Percentiles rank a stretch among this genome's conserved stretches.
These are phyloP conservation scores for Penicillium sp. DNA, from an alignment of 2,329 filamentous ascomycete species.

Conservation along the genomic window DNA sequence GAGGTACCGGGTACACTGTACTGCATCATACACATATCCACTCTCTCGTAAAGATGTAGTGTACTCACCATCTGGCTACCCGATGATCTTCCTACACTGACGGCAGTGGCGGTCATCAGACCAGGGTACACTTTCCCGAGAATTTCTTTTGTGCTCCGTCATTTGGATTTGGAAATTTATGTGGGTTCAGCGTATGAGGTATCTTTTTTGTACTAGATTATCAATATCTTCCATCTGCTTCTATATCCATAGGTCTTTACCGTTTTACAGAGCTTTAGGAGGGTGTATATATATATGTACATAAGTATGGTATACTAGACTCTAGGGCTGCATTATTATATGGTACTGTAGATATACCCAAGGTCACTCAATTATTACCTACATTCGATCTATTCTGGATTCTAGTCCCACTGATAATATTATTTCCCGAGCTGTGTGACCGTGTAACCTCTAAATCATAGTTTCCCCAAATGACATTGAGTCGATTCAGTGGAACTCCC, in stretches of 20 bases:
- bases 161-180: neutral
- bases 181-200: neutral
- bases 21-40: conserved; percentile 6
- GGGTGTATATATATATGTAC: neutral
- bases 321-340: neutral
- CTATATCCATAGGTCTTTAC: neutral
- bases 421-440: neutral
- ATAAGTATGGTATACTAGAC: neutral
- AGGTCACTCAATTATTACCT: neutral
- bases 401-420: neutral
- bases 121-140: conserved; percentile 13
- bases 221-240: conserved; percentile 23
- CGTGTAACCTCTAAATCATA: neutral
- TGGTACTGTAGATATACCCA: neutral
- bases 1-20: conserved; percentile 14
- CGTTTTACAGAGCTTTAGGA: neutral
- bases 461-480: conserved; percentile 5
- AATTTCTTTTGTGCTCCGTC: conserved; percentile 7
- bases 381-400: neutral
- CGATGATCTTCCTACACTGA: conserved; percentile 25
- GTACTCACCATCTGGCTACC: conserved; percentile 5
- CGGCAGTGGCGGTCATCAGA: conserved; percentile 24
- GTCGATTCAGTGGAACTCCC: conserved; percentile 15
- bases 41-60: conserved; percentile 3
- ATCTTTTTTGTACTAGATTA: conserved; percentile 6